Evolutionary conservation across 2,329 filamentous ascomycete genomes (phyloP), one percentile per base, ranked within the genome.

Genomic region (Plenodomus lindquistii): DNA sequence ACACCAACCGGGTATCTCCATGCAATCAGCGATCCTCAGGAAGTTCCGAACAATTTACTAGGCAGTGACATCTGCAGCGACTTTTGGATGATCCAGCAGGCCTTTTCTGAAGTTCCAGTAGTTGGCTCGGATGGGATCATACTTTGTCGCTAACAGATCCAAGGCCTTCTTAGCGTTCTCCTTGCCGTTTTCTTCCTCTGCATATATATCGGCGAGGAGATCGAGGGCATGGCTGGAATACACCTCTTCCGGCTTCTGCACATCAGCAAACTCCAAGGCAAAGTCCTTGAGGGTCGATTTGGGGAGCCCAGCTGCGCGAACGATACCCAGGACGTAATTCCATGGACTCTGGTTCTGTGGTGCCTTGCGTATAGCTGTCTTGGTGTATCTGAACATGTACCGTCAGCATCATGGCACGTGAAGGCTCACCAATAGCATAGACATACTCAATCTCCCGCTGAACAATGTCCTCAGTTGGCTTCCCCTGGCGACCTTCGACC

Each of bases 291-390:
- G 71, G 16, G 77, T 76, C 2, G 62, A 71, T 40, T 82, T 57
- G 3, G 73, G 71, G 31, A 79, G 72, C 7, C 76, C 85, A 1
- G 84, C 85, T 64, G 90, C 88, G 49, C 80, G 79, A 50, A 95
- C 71, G 39, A 91, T 85, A 2, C 89, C 94, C 24, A 85, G 79
- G 13, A 97, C 77, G 73, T 97, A 99, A 72, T 91, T 94, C 94
- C 94, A 99, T 1, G 91, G 83, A 59, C 89, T 93, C 71, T 91
- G 89, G 72, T 97, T 99, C 79, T 97, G 92, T 38, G 94, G 94
- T 35, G 92, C 91, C 54, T 88, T 77, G 27, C 77, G 73, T 52
- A 96, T 90, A 67, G 88, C 89, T 40, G 81, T 78, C 75, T 90
- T 81, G 6, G 88, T 85, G 52, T 75, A 79, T 13, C 72, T 76